Percentiles rank a stretch among this genome's conserved stretches.
Evolutionary conservation across 108 stramenopile species (phyloP).

Genomic region (Nitzschia inconspicua): DNA sequence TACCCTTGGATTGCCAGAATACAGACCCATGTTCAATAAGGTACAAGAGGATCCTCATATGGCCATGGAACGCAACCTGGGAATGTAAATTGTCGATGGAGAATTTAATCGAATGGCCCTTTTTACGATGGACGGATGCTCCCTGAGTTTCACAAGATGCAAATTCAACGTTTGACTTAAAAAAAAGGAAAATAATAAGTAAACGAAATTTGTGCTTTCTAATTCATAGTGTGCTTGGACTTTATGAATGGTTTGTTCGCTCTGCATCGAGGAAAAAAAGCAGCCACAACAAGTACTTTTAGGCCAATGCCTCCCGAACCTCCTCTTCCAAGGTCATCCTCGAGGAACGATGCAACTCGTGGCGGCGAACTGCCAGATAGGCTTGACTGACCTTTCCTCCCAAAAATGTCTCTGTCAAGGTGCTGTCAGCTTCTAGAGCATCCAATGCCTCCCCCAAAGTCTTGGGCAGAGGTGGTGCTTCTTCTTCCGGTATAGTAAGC

Average conservation of each 20-base stretch:
- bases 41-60: conserved; percentile 45
- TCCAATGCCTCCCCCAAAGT: conserved; percentile 49
- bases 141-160: too few species aligned
- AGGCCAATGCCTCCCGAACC: conserved; percentile 12
- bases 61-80: conserved; percentile 73
- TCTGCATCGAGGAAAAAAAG: too few species aligned
- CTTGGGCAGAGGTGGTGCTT: conserved; percentile 33
- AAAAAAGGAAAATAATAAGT: too few species aligned
- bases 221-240: too few species aligned
- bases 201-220: too few species aligned
- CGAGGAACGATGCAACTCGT: conserved; percentile 27
- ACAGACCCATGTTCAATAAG: conserved; percentile 40
- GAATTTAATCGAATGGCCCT: too few species aligned
- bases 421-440: conserved; percentile 36
- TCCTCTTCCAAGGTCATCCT: conserved; percentile 19
- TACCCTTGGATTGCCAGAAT: conserved; percentile 54
- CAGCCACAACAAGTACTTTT: too few species aligned
- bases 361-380: conserved; percentile 51
- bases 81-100: too few species aligned
- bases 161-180: too few species aligned
- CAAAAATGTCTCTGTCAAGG: conserved; percentile 37
- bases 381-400: conserved; percentile 45
- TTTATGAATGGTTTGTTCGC: too few species aligned
- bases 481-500: not conserved
- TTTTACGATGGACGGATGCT: too few species aligned